Evolutionary conservation across 768 basidiomycete genomes (phyloP).

Genomic region (Russula lepida): DNA sequence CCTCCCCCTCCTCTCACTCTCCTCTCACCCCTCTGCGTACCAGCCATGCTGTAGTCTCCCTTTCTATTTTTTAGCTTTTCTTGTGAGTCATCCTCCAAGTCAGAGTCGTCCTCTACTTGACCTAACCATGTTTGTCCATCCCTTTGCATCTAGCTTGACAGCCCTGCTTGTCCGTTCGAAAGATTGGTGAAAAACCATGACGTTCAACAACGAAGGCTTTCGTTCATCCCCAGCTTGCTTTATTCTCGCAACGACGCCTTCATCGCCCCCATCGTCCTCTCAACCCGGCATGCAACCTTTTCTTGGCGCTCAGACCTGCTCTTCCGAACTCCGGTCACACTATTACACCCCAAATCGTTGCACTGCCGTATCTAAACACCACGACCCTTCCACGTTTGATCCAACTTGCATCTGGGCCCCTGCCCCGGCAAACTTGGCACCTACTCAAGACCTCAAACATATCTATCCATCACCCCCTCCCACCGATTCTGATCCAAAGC

Average conservation of each 20-base stretch:
- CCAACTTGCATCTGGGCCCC: conserved; percentile 4
- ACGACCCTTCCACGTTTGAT: conserved; percentile 17
- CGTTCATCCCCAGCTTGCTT: background rate
- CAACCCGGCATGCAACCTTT: conserved; percentile 8
- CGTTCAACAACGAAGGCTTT: conserved; percentile 11
- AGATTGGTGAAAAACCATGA: conserved; percentile 19
- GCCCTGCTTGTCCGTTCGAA: conserved; percentile 15
- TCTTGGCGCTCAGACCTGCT: background rate
- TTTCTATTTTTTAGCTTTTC: background rate
- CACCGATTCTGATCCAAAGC: conserved; percentile 22
- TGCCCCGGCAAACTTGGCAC: background rate
- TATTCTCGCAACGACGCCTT: conserved; percentile 1
- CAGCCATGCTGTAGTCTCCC: conserved; percentile 16
- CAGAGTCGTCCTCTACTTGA: background rate
- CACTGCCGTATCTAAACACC: conserved; percentile 8
- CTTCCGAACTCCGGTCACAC: conserved; percentile 11
- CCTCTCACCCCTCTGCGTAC: background rate
- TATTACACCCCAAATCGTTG: conserved; percentile 16
- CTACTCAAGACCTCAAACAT: conserved; percentile 4
- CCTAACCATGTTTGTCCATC: background rate
- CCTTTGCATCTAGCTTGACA: conserved; percentile 1
- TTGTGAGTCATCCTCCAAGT: conserved; percentile 7
- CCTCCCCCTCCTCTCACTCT: background rate
- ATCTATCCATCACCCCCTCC: conserved; percentile 21
- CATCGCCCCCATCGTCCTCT: conserved; percentile 9